Percentiles rank a stretch among this genome's conserved stretches.
These are phyloP conservation scores for Sphagnum magellanicum DNA, from an alignment of 228 moss, liverwort and hornwort species.

Conservation along the genomic window DNA sequence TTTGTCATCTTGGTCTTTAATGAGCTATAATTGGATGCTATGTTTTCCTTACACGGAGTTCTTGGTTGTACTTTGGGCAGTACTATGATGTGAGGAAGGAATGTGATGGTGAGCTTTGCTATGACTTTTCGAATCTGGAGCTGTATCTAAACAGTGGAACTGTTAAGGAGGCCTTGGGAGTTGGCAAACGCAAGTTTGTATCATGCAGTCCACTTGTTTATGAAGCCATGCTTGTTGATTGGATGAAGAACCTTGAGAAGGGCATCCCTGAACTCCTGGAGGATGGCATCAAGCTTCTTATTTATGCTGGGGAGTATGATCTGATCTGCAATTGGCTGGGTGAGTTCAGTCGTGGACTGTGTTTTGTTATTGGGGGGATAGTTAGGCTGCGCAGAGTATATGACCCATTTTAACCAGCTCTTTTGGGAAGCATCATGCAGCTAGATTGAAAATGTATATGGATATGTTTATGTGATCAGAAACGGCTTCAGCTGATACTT, in stretches of 20 bases:
- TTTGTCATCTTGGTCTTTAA: no score
- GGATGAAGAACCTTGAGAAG: slow-evolving; percentile 95
- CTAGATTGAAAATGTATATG: no score
- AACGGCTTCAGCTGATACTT: no score
- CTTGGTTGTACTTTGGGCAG: slow-evolving; percentile 19
- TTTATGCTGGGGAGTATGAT: slow-evolving; percentile 97
- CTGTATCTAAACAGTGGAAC: slow-evolving; percentile 57
- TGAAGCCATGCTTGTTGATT: slow-evolving; percentile 93
- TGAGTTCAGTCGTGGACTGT: slow-evolving; percentile 16
- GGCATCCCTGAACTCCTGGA: slow-evolving; percentile 90
- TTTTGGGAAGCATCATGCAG: no score
- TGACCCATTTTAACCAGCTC: no score
- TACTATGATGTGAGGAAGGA: slow-evolving; percentile 97
- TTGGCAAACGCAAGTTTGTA: slow-evolving; percentile 86
- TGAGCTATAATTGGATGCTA: no score
- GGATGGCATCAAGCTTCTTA: slow-evolving; percentile 74
- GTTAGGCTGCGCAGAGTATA: no score
- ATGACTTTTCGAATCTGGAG: slow-evolving; percentile 92
- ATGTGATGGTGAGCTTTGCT: slow-evolving; percentile 79
- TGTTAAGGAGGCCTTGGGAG: slow-evolving; percentile 70
- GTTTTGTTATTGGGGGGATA: no score
- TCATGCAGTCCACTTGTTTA: slow-evolving; percentile 90
- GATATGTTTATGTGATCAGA: no score
- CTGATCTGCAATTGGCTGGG: slow-evolving; percentile 98
- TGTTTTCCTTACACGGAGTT: no score